Evolutionary conservation across 2,329 filamentous ascomycete genomes (phyloP), one percentile per base, ranked within the genome.

Genomic region (Fusarium cyanostomum): DNA sequence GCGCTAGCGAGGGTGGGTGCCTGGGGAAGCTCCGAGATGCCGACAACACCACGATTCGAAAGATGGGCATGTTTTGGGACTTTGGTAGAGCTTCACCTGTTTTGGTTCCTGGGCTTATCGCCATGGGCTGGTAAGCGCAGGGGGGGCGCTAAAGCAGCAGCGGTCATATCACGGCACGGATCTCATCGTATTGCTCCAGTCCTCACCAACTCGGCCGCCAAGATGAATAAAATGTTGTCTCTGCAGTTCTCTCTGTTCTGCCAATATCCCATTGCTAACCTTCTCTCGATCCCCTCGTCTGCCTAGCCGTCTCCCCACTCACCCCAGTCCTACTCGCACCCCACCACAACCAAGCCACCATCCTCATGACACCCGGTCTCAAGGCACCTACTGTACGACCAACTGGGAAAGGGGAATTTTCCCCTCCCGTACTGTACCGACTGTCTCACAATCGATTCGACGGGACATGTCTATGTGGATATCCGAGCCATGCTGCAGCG

Each of bases 21-120:
- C 45, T 49, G 45, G 45, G 27, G 21, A 27, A 24, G 27, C 28
- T 15, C 15, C 8, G 52, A 35, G 43, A 11, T 28, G 27, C 18
- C 13, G 24, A 18, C 37, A 64, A 64, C 57, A 65, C 62, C 56
- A 64, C 7, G 52, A 24, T 41, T 62, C 30, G 56, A 51, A 53
- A 58, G 42, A 64, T 62, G 56, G 46, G 51, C 18, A 33, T 26
- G 43, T 37, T 50, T 62, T 34, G 52, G 62, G 62, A 65, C 62
- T 65, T 65, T 66, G 57, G 62, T 54, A 43, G 37, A 58, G 39
- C 62, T 66, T 65, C 57, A 66, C 21, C 21, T 33, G 24, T 43
- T 12, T 15, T 9, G n/a, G 16, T 35, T 34, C 13, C 12, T 10
- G n/a, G n/a, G n/a, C 10, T 10, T 37, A 21, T 37, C 16, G 31